phyloP scores from a whole-genome alignment of 345 rosid genomes.

The Salix caprea region DNA sequence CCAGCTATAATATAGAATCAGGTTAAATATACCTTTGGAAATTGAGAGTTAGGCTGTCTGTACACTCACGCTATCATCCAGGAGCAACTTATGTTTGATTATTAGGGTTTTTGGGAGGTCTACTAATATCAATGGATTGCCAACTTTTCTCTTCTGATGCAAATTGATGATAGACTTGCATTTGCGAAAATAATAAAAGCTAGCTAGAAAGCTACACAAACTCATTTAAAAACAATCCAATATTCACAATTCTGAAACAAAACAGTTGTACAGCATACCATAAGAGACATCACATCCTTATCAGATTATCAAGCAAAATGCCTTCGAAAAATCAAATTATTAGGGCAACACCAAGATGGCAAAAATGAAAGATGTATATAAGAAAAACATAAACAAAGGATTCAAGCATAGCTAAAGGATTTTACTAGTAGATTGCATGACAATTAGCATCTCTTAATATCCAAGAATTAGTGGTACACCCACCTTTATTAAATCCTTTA shows the following conservation, averaged over 20 bases:
- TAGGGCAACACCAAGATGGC: not conserved
- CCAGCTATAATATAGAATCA: not conserved
- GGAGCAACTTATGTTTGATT: too few relatives aligned
- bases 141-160: too few relatives aligned
- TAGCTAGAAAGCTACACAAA: not conserved
- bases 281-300: not conserved
- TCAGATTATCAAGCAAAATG: not conserved
- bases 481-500: constrained; percentile 85
- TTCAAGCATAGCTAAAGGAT: not conserved
- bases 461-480: constrained; percentile 13
- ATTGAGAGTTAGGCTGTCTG: too few relatives aligned
- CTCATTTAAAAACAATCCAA: not conserved
- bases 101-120: too few relatives aligned
- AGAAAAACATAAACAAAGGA: not conserved
- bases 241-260: not conserved
- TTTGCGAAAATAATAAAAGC: too few relatives aligned
- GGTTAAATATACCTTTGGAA: too few relatives aligned
- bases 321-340: not conserved
- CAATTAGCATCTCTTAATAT: not conserved
- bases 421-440: not conserved
- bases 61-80: too few relatives aligned
- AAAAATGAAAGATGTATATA: not conserved
- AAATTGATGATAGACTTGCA: too few relatives aligned
- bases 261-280: not conserved
- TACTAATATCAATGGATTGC: too few relatives aligned